Base-by-base conservation (phyloP, 306 rosid species). In the Cicer chorassanicum region DNA sequence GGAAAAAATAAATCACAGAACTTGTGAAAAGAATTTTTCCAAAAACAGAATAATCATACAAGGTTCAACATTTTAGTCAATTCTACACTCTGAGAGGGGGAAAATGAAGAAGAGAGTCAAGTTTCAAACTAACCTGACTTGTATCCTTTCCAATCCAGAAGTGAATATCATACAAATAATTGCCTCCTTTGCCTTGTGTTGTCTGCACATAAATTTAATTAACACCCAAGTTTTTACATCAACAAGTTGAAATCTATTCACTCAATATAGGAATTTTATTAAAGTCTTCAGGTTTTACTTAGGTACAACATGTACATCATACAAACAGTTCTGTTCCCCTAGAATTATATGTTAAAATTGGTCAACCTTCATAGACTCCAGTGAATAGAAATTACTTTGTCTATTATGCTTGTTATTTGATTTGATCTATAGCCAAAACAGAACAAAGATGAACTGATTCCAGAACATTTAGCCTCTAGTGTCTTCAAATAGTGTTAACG, bases 121-220 rank as follows among this genome's bases (percentile, higher is more conserved):
- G 68, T 49, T 71, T 51, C n/a, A 82, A 73, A 75, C 76, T 60
- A 64, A 92, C 99, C 96, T 92, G 98, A 85, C 98, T 95, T 48
- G 99, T 87, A 83, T 95, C 99, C 87, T 85, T 95, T 85, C 99
- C 99, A 88, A 95, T 77, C 99, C 99, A 95, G 81, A 95, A 95
- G 90, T 95, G 99, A 68, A 95, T 88, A 74, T 95, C 99, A 80
- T 78, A 86, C 7, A 87, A 81, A 81, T 86, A 89, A 81, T 90
- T 67, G 7, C 99, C 97, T 54, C 98, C 99, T 89, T 82, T 95
- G 84, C 90, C 91, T 83, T 92, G 99, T 61, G 96, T 70, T 69
- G 96, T 90, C 98, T 95, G 85, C 84, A 61, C 38, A 15, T 14
- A 55, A 69, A 77, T 83, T 75, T 55, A 70, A 76, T 75, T 45